Evolutionary conservation across 345 rosid species (phyloP), one percentile per base, ranked within the genome.

Genomic region (Sonneratia caseolaris): DNA sequence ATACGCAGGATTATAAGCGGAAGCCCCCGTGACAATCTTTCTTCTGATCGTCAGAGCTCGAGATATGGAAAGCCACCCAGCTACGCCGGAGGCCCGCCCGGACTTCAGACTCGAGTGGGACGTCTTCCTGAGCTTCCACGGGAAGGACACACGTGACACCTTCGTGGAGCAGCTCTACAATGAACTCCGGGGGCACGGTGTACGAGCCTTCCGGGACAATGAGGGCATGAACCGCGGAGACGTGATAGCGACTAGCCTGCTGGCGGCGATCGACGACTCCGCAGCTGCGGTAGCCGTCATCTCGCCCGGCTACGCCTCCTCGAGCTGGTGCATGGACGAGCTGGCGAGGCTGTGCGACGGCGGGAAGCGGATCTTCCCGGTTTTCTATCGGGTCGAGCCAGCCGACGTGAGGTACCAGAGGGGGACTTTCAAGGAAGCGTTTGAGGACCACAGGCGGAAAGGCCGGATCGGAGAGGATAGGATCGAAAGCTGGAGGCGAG

Each of bases 111-210:
- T 68, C 24, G 38, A 73, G 21, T 73, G 76, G 76, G 81, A 81
- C 57, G 78, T 78, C 37, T 81, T 78, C 77, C 71, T 78, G 73
- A 81, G 81, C 70, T 81, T 77, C 48, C 59, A 76, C 66, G 83
- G 79, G 15, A 38, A 13, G 37, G 81, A 81, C 77, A 76, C 78
- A 9, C 80, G 81, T 67, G 6, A 7, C 0, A 35, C 22, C 55
- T 76, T 81, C 74, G 37, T 62, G 19, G 66, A 65, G 9, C 73
- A 57, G 37, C 71, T 81, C 13, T 74, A 71, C 36, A 70, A 27
- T 27, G 49, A 75, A 59, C 70, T 81, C 51, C 7, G 32, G 19
- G 19, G 67, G 15, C 9, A 69, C 18, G 68, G 62, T 0, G 19
- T 77, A 38, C 45, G 47, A 47, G 56, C 70, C 36, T 75, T 74